Conservation (phyloP, 2,329 filamentous ascomycete genomes). For the Fonsecaea pedrosoi region DNA sequence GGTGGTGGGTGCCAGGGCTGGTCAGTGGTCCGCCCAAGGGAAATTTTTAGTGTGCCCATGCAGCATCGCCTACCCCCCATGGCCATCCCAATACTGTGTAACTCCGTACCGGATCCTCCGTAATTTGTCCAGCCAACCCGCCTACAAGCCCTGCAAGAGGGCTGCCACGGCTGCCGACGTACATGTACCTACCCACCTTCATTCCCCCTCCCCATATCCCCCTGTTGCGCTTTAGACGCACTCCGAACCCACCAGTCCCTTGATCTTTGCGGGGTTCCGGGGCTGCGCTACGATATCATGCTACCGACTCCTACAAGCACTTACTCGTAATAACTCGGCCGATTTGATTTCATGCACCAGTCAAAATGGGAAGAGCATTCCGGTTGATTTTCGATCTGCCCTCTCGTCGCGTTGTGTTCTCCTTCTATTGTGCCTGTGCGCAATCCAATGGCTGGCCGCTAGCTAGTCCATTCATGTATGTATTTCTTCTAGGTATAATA, state of each 20-base stretch:
- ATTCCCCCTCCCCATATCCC: background rate
- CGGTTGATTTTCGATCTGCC: slow-evolving; percentile 21
- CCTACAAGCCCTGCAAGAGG: background rate
- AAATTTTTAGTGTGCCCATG: slow-evolving; percentile 6
- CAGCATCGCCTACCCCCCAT: background rate
- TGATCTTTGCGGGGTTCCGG: slow-evolving; percentile 3
- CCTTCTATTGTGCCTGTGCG: slow-evolving; percentile 4
- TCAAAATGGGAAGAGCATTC: slow-evolving; percentile 13
- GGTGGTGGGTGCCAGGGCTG: slow-evolving; percentile 7
- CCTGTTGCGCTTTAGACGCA: background rate
- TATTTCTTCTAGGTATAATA: background rate
- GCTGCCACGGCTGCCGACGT: background rate
- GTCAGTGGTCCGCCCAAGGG: slow-evolving; percentile 1
- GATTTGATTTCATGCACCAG: slow-evolving; percentile 6
- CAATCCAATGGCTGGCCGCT: background rate
- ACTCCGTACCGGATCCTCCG: background rate
- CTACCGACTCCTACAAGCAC: background rate
- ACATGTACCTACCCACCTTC: background rate
- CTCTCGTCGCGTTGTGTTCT: slow-evolving; percentile 3
- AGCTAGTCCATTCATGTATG: background rate
- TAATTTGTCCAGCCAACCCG: background rate
- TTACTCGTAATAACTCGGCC: no score
- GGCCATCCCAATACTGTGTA: background rate
- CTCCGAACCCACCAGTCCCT: background rate
- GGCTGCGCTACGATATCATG: slow-evolving; percentile 2